Evolutionary conservation across 306 rosid genomes (phyloP).

Genomic region (Crotalaria pallida): DNA sequence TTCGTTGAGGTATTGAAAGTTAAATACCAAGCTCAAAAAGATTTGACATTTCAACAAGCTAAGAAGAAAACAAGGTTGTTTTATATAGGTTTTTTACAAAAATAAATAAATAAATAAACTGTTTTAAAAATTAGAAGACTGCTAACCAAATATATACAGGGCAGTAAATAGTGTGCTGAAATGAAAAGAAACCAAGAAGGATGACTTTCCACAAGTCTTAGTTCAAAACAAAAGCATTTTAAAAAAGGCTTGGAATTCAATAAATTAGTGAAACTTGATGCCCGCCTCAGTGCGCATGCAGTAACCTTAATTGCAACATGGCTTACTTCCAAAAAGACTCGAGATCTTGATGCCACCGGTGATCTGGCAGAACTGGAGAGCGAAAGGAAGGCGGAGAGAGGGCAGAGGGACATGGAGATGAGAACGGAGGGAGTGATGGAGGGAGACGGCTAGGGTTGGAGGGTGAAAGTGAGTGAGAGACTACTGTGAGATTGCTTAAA

Average conservation of each 20-base stretch:
- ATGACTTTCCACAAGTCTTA: background rate
- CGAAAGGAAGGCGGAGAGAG: no score
- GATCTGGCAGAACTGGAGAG: no score
- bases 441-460: no score
- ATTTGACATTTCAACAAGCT: conserved; percentile 8
- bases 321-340: background rate
- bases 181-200: conserved; percentile 1
- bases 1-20: conserved; percentile 19
- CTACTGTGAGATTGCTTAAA: no score
- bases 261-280: background rate
- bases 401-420: no score
- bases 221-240: background rate
- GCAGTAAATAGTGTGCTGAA: background rate
- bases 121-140: background rate
- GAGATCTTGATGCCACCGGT: no score
- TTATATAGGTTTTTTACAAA: no score
- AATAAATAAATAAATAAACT: no score
- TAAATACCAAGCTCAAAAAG: conserved; percentile 4
- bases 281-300: background rate
- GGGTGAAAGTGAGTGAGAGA: no score
- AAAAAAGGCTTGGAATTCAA: background rate
- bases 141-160: background rate
- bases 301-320: background rate
- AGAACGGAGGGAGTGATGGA: no score
- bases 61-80: conserved; percentile 3